A percentile compares a stretch with the other conserved stretches of the same genome.
These are phyloP conservation scores for Vitis hybrid DNA, from an alignment of 177 flowering plant species.

Conservation along the genomic window DNA sequence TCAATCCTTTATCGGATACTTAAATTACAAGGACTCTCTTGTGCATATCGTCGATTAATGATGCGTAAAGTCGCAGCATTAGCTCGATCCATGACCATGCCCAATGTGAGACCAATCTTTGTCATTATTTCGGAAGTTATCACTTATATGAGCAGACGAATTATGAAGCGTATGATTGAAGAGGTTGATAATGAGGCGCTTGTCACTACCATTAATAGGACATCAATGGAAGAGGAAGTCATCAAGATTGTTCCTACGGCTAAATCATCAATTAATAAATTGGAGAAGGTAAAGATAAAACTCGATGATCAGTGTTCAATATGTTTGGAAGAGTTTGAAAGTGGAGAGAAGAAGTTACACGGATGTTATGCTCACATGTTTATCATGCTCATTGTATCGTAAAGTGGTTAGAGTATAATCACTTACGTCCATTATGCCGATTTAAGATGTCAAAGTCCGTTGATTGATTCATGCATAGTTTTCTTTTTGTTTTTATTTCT, in stretches of 20 bases:
- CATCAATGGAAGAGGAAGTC: neutral
- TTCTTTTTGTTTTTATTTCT: neutral
- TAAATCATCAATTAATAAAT: neutral
- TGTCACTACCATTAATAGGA: too few species aligned
- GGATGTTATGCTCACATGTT: neutral
- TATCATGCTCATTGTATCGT: neutral
- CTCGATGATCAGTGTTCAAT: neutral
- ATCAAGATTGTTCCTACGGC: neutral
- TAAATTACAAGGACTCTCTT: too few species aligned
- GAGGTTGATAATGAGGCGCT: too few species aligned
- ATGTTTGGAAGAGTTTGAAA: neutral
- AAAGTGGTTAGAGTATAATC: neutral
- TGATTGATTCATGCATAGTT: neutral
- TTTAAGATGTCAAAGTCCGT: neutral
- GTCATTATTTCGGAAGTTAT: too few species aligned
- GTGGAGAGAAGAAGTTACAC: neutral
- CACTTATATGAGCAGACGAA: too few species aligned
- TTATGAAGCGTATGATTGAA: too few species aligned
- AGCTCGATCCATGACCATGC: too few species aligned
- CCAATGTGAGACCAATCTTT: too few species aligned
- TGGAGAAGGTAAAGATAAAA: neutral
- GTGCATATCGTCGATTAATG: too few species aligned
- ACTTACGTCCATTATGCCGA: neutral
- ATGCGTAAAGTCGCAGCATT: too few species aligned
- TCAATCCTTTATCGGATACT: too few species aligned